phyloP scores from a whole-genome alignment of 768 basidiomycete species.

The Amanita muscaria region DNA sequence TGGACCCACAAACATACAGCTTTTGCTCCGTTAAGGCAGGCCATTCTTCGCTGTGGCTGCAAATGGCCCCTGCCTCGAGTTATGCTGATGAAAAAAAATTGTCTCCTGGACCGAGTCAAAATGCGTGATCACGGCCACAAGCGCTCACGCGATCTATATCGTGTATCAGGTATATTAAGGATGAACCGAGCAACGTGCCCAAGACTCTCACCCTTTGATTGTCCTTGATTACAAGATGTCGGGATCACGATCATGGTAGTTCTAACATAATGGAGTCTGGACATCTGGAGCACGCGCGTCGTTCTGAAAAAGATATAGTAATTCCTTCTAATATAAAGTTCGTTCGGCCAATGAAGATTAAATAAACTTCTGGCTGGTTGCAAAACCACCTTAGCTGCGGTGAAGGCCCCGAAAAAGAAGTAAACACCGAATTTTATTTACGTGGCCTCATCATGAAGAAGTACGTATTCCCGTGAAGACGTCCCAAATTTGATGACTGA shows the following conservation, averaged over 20 bases:
- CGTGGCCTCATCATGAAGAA: constrained; percentile 69
- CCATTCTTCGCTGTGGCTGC: constrained; percentile 3
- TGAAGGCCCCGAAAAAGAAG: too few species aligned
- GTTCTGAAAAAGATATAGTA: too few species aligned
- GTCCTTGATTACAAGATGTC: too few species aligned
- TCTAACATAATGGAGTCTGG: not conserved
- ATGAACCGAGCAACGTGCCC: not conserved
- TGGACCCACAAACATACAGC: constrained; percentile 7
- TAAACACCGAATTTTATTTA: constrained; percentile 16
- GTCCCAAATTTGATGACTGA: constrained; percentile 82
- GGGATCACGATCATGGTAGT: not conserved
- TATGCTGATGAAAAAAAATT: not conserved
- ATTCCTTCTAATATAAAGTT: too few species aligned
- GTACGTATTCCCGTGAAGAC: constrained; percentile 75
- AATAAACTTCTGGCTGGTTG: too few species aligned
- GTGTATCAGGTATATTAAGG: not conserved
- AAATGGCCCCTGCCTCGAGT: constrained; percentile 5
- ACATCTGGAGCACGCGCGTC: not conserved
- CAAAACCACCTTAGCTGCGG: too few species aligned
- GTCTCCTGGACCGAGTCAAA: too few species aligned
- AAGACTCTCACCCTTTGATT: too few species aligned
- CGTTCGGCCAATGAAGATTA: too few species aligned
- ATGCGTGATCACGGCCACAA: too few species aligned
- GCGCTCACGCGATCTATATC: constrained; percentile 5
- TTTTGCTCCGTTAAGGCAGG: constrained; percentile 4